Base-by-base conservation (phyloP, 352 stramenopile species). In the Elongisporangium undulatum region DNA sequence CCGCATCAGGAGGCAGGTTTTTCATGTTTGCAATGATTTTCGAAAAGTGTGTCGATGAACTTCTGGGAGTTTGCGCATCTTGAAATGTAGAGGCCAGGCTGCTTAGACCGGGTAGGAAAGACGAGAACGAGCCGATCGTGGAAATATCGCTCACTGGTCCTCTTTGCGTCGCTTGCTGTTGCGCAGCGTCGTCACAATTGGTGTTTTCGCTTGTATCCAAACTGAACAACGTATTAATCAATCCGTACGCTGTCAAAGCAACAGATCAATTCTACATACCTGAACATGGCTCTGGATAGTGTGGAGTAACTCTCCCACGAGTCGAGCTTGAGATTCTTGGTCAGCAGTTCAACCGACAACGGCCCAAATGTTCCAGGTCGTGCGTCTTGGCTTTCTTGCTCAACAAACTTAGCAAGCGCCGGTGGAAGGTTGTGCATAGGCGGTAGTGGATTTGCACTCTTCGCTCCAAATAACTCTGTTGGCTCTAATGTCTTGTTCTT, bases 301-400 rank as follows among this genome's bases (percentile, higher is more conserved):
- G 71, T 78, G n/a, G 82, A 85, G 53, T 88, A 91, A n/a, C 77
- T 77, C 59, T 90, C 79, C 81, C 81, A 90, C 1, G 72, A 75
- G 21, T 63, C 71, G 16, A 89, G 55, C 22, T 82, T 83, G 53
- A 82, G 56, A 49, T 69, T 82, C 45, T 75, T 72, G 26, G 64
- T 59, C 4, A 82, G 55, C 2, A 69, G n/a, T 55, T 81, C 68
- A 7, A 75, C 61, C 5, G 69, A 66, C 16, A 58, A 34, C 0
- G 60, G 51, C 53, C 57, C 60, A 49, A 74, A 66, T 6, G 63
- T 21, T 22, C 49, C 26, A 53, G 41, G 38, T 58, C 65, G 54
- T 17, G 20, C 45, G 38, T 73, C 53, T 13, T 56, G 41, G 45
- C 12, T 57, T 34, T 9, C 53, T 19, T 54, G 34, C 38, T 59